Evolutionary conservation across 352 stramenopile species (phyloP).

Genomic region (Globisporangium mamillatum): DNA sequence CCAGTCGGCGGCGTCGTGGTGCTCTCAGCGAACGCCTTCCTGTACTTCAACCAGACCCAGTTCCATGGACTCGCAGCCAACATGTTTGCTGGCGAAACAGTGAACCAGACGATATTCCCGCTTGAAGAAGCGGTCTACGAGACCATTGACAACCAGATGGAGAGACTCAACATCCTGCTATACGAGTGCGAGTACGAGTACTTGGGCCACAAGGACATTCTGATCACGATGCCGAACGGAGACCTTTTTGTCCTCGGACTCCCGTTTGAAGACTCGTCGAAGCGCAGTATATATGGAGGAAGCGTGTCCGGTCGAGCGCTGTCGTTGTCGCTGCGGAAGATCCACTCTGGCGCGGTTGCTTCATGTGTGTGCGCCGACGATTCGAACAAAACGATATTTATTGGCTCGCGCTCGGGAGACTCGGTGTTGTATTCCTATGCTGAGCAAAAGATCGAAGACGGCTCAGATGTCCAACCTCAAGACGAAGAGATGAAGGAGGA

Average conservation of each 20-base stretch:
- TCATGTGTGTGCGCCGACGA: conserved; percentile 64
- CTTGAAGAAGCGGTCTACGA: conserved; percentile 65
- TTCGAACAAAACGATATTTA: conserved; percentile 67
- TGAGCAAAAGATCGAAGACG: conserved; percentile 31
- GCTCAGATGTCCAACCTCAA: neutral
- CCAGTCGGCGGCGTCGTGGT: conserved; percentile 76
- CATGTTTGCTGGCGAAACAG: conserved; percentile 67
- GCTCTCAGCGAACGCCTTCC: conserved; percentile 71
- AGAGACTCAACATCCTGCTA: conserved; percentile 53
- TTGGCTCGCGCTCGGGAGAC: conserved; percentile 78
- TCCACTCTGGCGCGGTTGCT: conserved; percentile 41
- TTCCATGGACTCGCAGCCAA: conserved; percentile 76
- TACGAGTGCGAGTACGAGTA: conserved; percentile 73
- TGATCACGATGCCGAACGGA: conserved; percentile 58
- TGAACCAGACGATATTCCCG: conserved; percentile 70
- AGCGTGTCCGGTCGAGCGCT: conserved; percentile 14
- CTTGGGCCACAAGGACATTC: conserved; percentile 61
- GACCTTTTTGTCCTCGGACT: conserved; percentile 65
- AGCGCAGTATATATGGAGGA: conserved; percentile 31
- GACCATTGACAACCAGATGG: conserved; percentile 43
- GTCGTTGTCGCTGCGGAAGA: conserved; percentile 51
- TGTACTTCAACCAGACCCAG: conserved; percentile 89
- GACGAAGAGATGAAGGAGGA: conserved; percentile 22
- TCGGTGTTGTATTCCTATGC: conserved; percentile 66
- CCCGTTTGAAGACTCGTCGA: conserved; percentile 52